phyloP scores from a whole-genome alignment of 2,329 filamentous ascomycete genomes.

The Cladosporium sp. region DNA sequence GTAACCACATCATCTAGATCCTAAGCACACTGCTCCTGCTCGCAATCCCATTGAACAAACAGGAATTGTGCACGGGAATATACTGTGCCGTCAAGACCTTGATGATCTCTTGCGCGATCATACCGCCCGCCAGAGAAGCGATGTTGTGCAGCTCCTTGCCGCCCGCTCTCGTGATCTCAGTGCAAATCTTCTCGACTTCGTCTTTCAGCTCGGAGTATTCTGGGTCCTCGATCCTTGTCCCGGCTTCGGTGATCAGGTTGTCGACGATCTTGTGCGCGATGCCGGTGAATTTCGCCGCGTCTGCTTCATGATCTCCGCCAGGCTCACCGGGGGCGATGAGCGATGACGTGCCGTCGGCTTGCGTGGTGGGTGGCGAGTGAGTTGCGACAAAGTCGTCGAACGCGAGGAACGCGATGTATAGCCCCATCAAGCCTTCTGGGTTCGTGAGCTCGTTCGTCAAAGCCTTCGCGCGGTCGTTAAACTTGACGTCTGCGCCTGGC shows the following conservation, averaged over 20 bases:
- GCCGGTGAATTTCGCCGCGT: conserved; percentile 35
- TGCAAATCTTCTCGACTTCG: conserved; percentile 31
- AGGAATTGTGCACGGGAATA: conserved; percentile 57
- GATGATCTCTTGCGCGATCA: conserved; percentile 95
- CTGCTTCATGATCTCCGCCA: conserved; percentile 30
- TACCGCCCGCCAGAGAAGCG: conserved; percentile 76
- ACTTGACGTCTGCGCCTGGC: conserved; percentile 30
- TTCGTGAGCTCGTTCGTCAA: conserved; percentile 37
- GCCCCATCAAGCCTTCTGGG: conserved; percentile 40
- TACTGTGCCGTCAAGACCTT: conserved; percentile 73
- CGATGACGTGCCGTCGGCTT: conserved; percentile 27
- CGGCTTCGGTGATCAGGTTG: conserved; percentile 38
- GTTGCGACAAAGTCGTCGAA: conserved; percentile 42
- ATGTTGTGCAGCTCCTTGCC: conserved; percentile 91
- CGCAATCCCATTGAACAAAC: conserved; percentile 55
- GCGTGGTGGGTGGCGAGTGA: conserved; percentile 23
- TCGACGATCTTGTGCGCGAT: conserved; percentile 39
- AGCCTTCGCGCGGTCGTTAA: conserved; percentile 42
- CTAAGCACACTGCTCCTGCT: conserved; percentile 41
- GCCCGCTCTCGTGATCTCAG: conserved; percentile 59
- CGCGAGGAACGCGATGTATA: conserved; percentile 47
- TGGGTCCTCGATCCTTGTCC: conserved; percentile 35
- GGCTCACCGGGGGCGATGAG: conserved; percentile 33
- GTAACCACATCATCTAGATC: conserved; percentile 12
- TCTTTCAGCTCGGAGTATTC: conserved; percentile 34